phyloP scores from a whole-genome alignment of 2,329 filamentous ascomycete species.

The Trichophyton equinum region DNA sequence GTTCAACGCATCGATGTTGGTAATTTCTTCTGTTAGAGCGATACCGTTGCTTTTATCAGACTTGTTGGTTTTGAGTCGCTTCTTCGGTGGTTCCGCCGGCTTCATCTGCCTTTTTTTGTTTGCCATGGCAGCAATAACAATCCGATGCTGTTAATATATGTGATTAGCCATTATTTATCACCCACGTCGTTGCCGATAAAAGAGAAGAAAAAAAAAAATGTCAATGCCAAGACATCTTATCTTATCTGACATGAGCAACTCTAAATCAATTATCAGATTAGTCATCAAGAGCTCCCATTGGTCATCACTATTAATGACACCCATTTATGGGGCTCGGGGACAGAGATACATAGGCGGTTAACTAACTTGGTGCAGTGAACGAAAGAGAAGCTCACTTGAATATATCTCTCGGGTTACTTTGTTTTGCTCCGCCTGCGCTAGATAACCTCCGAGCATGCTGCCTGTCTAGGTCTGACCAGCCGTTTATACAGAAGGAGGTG shows the following conservation, averaged over 20 bases:
- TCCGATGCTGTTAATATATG: background rate
- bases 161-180: background rate
- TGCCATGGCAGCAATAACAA: constrained; percentile 19
- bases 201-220: background rate
- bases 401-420: too few relatives aligned
- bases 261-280: background rate
- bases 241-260: background rate
- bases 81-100: constrained; percentile 21
- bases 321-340: too few relatives aligned
- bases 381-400: too few relatives aligned
- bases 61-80: constrained; percentile 24
- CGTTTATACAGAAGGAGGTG: too few relatives aligned
- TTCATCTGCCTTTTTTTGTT: constrained; percentile 27
- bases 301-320: too few relatives aligned
- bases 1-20: constrained; percentile 40
- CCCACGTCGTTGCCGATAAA: background rate
- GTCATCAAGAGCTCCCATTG: too few relatives aligned
- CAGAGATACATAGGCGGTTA: too few relatives aligned
- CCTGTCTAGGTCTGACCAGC: too few relatives aligned
- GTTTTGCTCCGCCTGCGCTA: too few relatives aligned
- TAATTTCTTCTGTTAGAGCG: constrained; percentile 17
- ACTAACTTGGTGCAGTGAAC: too few relatives aligned
- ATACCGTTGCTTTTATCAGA: constrained; percentile 6
- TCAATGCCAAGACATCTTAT: background rate
- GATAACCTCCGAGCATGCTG: too few relatives aligned